phyloP scores from a whole-genome alignment of 2,329 filamentous ascomycete species.

The Alternaria panax region DNA sequence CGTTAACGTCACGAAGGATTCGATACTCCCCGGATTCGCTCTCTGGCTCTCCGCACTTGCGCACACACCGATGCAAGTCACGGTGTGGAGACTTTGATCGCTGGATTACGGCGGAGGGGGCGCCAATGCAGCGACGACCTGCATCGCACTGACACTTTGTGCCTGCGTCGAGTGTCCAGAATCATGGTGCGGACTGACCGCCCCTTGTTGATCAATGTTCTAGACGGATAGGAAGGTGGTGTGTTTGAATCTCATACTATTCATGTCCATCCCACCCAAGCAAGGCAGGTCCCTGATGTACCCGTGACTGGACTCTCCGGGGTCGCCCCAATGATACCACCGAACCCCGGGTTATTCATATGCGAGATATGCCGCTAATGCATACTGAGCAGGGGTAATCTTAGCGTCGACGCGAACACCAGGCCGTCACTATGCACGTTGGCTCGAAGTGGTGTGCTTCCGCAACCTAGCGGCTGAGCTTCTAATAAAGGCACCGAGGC shows the following conservation, averaged over 20 bases:
- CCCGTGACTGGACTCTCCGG: slow-evolving; percentile 3
- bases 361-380: slow-evolving; percentile 22
- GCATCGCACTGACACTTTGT: slow-evolving; percentile 7
- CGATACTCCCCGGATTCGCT: slow-evolving; percentile 9
- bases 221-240: neutral
- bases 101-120: neutral
- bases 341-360: slow-evolving; percentile 22
- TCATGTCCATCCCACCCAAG: slow-evolving; percentile 2
- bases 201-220: slow-evolving; percentile 2
- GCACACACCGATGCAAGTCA: slow-evolving; percentile 8
- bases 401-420: slow-evolving; percentile 18
- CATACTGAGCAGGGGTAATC: neutral
- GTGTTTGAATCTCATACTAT: neutral
- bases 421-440: slow-evolving; percentile 13
- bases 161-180: slow-evolving; percentile 2
- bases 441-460: slow-evolving; percentile 6
- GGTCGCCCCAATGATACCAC: slow-evolving; percentile 6
- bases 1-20: slow-evolving; percentile 1
- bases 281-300: slow-evolving; percentile 4
- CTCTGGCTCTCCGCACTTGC: neutral
- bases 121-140: slow-evolving; percentile 1
- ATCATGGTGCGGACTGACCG: neutral
- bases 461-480: slow-evolving; percentile 15
- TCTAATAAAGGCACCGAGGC: slow-evolving; percentile 15
- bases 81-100: slow-evolving; percentile 3